These are phyloP conservation scores for Colletotrichum noveboracense DNA, from an alignment of 2,329 filamentous ascomycete species.

Conservation along the genomic window DNA sequence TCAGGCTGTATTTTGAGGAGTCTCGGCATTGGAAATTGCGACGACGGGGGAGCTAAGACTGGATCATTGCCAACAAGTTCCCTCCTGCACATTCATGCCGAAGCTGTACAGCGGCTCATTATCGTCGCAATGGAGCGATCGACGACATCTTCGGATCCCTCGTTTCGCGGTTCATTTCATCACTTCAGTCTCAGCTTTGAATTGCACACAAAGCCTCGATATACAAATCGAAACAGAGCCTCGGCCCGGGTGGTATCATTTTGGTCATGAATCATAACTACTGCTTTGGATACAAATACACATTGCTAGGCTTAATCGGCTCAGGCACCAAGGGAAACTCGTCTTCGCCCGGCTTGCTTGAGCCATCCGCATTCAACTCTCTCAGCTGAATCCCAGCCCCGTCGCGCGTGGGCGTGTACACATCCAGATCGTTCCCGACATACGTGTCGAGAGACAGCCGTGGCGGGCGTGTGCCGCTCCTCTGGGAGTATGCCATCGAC, in stretches of 20 bases:
- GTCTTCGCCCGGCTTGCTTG: neutral
- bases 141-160: neutral
- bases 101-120: too few relatives aligned
- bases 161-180: neutral
- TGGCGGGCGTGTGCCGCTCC: neutral
- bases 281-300: constrained; percentile 8
- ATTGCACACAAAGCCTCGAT: neutral
- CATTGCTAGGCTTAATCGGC: constrained; percentile 1
- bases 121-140: neutral
- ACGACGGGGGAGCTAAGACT: too few relatives aligned
- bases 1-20: neutral
- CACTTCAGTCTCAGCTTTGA: neutral
- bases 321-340: constrained; percentile 1
- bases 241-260: constrained; percentile 15
- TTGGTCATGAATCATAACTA: constrained; percentile 18
- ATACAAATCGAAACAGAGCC: neutral
- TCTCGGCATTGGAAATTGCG: too few relatives aligned
- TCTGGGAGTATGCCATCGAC: neutral
- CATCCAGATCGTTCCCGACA: neutral
- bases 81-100: neutral
- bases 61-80: neutral
- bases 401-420: neutral
- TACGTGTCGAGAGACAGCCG: constrained; percentile 4
- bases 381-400: neutral
- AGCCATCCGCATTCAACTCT: neutral